A percentile compares a stretch with the other conserved stretches of the same genome.
Conservation (phyloP, 2,329 filamentous ascomycete species). For the Coniella lustricola region DNA sequence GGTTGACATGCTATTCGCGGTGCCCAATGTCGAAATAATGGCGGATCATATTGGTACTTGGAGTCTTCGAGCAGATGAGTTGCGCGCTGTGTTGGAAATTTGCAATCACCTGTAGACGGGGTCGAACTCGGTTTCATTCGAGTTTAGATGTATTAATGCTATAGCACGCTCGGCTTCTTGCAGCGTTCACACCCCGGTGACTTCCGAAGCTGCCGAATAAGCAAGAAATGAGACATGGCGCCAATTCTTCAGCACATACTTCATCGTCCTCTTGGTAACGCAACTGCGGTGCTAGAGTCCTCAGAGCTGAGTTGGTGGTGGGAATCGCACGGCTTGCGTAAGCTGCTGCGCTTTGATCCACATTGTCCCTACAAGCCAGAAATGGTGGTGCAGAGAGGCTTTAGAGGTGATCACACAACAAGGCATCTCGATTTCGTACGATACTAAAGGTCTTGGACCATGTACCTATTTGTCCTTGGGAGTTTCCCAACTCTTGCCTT, state of each 20-base stretch:
- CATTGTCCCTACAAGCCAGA: no score
- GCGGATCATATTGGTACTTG: slow-evolving; percentile 5
- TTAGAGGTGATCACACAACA: no score
- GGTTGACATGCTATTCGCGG: slow-evolving; percentile 6
- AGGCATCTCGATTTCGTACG: no score
- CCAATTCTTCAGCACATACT: slow-evolving; percentile 1
- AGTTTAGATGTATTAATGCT: neutral
- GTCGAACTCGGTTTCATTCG: no score
- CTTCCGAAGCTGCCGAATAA: slow-evolving; percentile 1
- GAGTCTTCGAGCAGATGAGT: neutral
- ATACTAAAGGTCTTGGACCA: no score
- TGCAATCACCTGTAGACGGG: no score
- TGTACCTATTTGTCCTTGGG: no score
- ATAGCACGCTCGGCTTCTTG: neutral
- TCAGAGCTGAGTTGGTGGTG: neutral
- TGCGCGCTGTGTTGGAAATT: no score
- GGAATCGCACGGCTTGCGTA: no score
- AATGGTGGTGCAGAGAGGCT: no score
- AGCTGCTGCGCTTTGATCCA: no score
- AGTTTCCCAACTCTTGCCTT: no score
- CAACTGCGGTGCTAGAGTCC: neutral
- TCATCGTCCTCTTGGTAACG: neutral
- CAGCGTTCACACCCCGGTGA: neutral
- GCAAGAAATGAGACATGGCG: slow-evolving; percentile 2
- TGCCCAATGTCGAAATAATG: neutral